Conservation (phyloP, 2,329 filamentous ascomycete genomes). For the Aureobasidium namibiae region DNA sequence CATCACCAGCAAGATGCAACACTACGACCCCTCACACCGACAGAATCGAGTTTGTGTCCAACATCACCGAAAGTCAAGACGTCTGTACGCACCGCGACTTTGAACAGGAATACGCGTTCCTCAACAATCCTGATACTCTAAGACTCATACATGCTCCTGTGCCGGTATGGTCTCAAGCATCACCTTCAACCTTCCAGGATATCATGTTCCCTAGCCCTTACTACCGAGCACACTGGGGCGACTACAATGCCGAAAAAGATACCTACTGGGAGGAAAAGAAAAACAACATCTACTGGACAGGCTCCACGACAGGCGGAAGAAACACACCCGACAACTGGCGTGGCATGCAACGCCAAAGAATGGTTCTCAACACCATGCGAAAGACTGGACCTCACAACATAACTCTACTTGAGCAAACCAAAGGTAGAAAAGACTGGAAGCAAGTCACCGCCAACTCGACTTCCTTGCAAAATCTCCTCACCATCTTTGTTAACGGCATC, state of each 20-base stretch:
- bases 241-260: not conserved
- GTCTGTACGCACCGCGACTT: not conserved
- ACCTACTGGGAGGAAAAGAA: not conserved
- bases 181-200: not conserved
- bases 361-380: not conserved
- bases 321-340: not conserved
- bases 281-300: not conserved
- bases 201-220: not conserved
- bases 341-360: not conserved
- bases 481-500: slow-evolving; percentile 36
- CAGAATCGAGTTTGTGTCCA: not conserved
- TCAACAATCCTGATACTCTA: not conserved
- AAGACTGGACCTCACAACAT: not conserved
- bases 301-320: not conserved
- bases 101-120: not conserved
- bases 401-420: not conserved
- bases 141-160: not conserved
- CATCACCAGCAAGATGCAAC: slow-evolving; percentile 14
- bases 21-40: slow-evolving; percentile 31
- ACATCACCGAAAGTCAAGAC: not conserved
- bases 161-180: not conserved
- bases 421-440: not conserved
- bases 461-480: not conserved
- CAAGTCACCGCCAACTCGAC: not conserved
- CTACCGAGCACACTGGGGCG: not conserved